Evolutionary conservation across 331 rosid genomes (phyloP).

Genomic region (Pyracantha coccinea): DNA sequence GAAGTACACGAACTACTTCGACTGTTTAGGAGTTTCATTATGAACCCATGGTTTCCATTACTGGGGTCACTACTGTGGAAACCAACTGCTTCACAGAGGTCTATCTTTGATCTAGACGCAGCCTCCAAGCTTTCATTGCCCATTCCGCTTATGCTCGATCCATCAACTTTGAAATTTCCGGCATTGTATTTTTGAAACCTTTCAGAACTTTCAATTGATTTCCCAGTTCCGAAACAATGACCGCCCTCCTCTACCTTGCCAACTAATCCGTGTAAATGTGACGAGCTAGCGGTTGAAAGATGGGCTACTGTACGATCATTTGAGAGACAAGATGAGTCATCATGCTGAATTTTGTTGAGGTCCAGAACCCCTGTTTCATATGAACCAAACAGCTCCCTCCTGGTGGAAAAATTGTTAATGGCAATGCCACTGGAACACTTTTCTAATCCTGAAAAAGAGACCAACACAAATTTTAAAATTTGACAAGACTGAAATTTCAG

Average conservation of each 20-base stretch:
- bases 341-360: constrained; percentile 40
- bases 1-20: neutral
- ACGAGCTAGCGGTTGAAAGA: constrained; percentile 33
- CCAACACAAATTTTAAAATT: neutral
- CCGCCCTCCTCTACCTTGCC: constrained; percentile 16
- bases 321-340: constrained; percentile 33
- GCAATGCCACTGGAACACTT: constrained; percentile 6
- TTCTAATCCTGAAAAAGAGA: constrained; percentile 18
- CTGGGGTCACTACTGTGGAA: constrained; percentile 1
- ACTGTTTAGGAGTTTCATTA: constrained; percentile 8
- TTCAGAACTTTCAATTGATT: constrained; percentile 18
- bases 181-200: constrained; percentile 17
- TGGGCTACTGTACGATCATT: constrained; percentile 23
- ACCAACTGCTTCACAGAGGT: constrained; percentile 6
- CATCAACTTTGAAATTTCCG: constrained; percentile 14
- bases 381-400: constrained; percentile 1
- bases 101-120: neutral
- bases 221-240: constrained; percentile 7
- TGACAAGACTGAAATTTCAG: neutral
- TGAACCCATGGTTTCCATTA: constrained; percentile 5
- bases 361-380: constrained; percentile 30
- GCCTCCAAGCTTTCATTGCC: constrained; percentile 7
- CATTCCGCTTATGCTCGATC: constrained; percentile 12
- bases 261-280: constrained; percentile 13
- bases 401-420: constrained; percentile 11